A percentile compares a stretch with the other conserved stretches of the same genome.
phyloP scores from a whole-genome alignment of 805 yeast species.

The Starmera amethionina region DNA sequence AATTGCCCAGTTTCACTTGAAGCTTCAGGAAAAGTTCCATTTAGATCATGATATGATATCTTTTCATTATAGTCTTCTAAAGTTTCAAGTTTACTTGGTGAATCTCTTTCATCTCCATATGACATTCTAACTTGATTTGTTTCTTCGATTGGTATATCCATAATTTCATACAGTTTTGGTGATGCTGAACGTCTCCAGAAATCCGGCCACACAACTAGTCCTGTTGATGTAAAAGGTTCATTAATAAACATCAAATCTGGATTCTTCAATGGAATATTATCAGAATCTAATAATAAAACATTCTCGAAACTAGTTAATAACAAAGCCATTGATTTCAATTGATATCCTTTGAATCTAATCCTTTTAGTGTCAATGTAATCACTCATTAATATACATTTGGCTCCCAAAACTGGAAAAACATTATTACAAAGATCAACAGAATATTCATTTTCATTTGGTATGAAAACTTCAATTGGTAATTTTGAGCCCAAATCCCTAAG shows the following conservation, averaged over 20 bases:
- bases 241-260: constrained; percentile 33
- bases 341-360: constrained; percentile 45
- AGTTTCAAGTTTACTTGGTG: constrained; percentile 11
- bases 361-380: constrained; percentile 30
- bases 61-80: constrained; percentile 21
- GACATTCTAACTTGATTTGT: constrained; percentile 17
- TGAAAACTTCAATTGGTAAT: constrained; percentile 73
- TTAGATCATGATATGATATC: constrained; percentile 51
- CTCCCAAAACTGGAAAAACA: constrained; percentile 57
- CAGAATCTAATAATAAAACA: constrained; percentile 68
- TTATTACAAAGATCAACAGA: constrained; percentile 62
- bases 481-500: constrained; percentile 57
- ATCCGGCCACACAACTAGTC: constrained; percentile 56
- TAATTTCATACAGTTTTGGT: constrained; percentile 47
- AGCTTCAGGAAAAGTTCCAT: constrained; percentile 59
- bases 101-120: constrained; percentile 26
- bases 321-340: constrained; percentile 63
- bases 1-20: constrained; percentile 67
- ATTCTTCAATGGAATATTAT: constrained; percentile 45
- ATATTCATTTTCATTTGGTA: constrained; percentile 62
- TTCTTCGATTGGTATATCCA: constrained; percentile 32
- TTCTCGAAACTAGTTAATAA: constrained; percentile 72
- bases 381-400: constrained; percentile 48
- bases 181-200: constrained; percentile 63
- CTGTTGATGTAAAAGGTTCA: constrained; percentile 28